phyloP scores from a whole-genome alignment of 306 rosid genomes.

The Alnus rubra region DNA sequence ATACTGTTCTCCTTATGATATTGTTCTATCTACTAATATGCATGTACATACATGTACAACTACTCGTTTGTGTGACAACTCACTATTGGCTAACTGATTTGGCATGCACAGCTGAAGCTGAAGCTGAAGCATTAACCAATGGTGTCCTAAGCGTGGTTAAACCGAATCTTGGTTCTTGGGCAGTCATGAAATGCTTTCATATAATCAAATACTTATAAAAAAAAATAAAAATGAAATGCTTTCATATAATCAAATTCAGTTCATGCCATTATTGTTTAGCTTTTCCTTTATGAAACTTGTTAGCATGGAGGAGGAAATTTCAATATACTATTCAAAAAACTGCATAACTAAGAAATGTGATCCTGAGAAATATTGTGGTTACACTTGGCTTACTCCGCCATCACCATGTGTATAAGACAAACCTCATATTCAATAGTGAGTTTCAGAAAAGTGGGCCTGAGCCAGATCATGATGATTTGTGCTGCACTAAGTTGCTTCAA shows the following conservation, averaged over 20 bases:
- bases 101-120: not conserved
- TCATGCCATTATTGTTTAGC: not conserved
- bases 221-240: not conserved
- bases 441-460: constrained; percentile 3
- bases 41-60: not conserved
- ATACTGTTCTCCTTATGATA: not conserved
- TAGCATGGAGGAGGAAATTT: not conserved
- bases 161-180: not conserved
- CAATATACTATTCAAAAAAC: not conserved
- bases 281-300: not conserved
- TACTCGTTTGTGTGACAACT: not conserved
- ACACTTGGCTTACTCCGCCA: not conserved
- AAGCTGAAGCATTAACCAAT: not conserved
- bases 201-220: not conserved
- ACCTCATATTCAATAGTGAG: constrained; percentile 11
- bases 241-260: not conserved
- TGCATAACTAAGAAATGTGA: not conserved
- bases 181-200: not conserved
- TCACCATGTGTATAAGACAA: not conserved
- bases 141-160: not conserved
- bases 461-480: constrained; percentile 3
- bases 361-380: constrained; percentile 6
- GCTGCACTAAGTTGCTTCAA: constrained; percentile 16
- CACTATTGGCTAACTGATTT: not conserved
- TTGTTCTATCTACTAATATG: not conserved